These are phyloP conservation scores for Trichoderma parareesei DNA, from an alignment of 495 filamentous ascomycete genomes.

Conservation along the genomic window DNA sequence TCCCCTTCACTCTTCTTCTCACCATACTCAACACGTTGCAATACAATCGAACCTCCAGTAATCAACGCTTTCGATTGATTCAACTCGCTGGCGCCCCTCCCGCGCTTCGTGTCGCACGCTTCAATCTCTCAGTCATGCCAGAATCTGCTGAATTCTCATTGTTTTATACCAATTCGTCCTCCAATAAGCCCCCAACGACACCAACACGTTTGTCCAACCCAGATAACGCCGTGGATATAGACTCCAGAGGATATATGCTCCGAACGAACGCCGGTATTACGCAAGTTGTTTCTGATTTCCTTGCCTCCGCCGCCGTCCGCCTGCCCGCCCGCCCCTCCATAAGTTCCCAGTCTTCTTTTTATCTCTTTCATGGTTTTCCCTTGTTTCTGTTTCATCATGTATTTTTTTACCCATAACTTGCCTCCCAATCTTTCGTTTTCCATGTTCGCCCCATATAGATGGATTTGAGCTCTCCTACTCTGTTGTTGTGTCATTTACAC, in stretches of 20 bases:
- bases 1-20: not conserved
- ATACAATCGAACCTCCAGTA: not conserved
- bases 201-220: conserved; percentile 1
- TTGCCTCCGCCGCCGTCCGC: not conserved
- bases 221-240: conserved; percentile 8
- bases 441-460: not conserved
- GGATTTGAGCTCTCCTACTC: conserved; percentile 13
- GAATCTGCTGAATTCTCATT: not conserved
- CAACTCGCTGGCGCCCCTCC: not conserved
- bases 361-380: too few species aligned
- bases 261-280: conserved; percentile 9
- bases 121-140: not conserved
- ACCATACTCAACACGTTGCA: not conserved
- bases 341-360: not conserved
- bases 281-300: not conserved
- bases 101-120: too few species aligned
- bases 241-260: conserved; percentile 8
- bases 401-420: not conserved
- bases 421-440: not conserved
- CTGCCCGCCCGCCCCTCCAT: not conserved
- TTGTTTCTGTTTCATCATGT: not conserved
- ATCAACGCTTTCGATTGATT: not conserved
- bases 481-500: conserved; percentile 18
- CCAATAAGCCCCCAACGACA: not conserved
- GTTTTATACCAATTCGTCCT: not conserved